These are phyloP conservation scores for Cladosporium sphaerospermum DNA, from an alignment of 2,329 filamentous ascomycete species.

Conservation along the genomic window DNA sequence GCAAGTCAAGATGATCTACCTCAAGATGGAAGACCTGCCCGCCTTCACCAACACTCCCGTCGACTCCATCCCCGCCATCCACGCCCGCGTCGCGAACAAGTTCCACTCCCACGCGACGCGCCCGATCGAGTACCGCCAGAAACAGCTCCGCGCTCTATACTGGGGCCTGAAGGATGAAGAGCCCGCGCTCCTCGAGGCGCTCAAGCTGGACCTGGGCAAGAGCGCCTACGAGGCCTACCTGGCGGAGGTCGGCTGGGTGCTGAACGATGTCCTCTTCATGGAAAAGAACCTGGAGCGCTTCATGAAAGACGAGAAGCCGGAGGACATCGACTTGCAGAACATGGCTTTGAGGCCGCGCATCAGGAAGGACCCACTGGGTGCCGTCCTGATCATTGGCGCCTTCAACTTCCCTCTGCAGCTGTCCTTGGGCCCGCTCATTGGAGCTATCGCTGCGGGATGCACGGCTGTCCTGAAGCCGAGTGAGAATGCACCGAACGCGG, in stretches of 20 bases:
- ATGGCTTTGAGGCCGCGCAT: constrained; percentile 66
- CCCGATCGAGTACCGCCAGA: constrained; percentile 70
- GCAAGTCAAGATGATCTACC: constrained; percentile 6
- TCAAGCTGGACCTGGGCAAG: constrained; percentile 73
- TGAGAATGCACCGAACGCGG: constrained; percentile 69
- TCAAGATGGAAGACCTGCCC: constrained; percentile 25
- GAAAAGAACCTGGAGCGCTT: constrained; percentile 74
- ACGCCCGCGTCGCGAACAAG: constrained; percentile 57
- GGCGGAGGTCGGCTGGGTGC: constrained; percentile 69
- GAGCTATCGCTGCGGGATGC: constrained; percentile 88
- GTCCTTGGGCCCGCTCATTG: constrained; percentile 69
- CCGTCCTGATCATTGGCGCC: constrained; percentile 74
- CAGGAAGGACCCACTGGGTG: constrained; percentile 80
- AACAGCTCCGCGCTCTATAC: constrained; percentile 89
- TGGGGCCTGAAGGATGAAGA: constrained; percentile 81
- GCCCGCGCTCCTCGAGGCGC: constrained; percentile 65
- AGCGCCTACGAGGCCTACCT: constrained; percentile 66
- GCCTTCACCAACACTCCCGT: constrained; percentile 50
- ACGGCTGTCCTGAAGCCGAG: constrained; percentile 87
- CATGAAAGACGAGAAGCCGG: constrained; percentile 71
- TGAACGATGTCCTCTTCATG: constrained; percentile 75
- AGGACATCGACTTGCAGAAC: constrained; percentile 63
- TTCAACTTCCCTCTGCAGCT: constrained; percentile 93
- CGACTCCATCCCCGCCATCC: constrained; percentile 58
- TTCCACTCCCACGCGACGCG: constrained; percentile 78